Conservation (phyloP, 179 eudicot species). For the Actinidia arguta region DNA sequence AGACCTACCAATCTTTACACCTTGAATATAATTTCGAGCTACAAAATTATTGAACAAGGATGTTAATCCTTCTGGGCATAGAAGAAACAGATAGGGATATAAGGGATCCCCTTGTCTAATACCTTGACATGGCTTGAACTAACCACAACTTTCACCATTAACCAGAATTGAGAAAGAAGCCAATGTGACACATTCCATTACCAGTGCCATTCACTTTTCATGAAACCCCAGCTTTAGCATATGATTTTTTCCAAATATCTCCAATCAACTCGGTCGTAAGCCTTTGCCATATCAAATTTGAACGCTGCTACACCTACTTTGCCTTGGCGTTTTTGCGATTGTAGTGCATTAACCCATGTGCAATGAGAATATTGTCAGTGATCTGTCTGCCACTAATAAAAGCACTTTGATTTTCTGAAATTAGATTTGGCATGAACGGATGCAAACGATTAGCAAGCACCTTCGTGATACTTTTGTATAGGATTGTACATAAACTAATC, state of each 20-base stretch:
- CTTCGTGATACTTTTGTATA: too few species aligned
- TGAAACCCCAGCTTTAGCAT: neutral
- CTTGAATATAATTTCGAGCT: too few species aligned
- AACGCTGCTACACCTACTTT: neutral
- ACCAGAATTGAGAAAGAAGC: neutral
- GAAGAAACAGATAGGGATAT: neutral
- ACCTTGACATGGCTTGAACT: neutral
- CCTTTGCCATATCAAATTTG: neutral
- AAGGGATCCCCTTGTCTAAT: neutral
- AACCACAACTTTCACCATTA: neutral
- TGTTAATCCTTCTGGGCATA: too few species aligned
- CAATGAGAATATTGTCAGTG: neutral
- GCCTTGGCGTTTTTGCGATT: neutral
- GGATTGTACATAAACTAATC: too few species aligned
- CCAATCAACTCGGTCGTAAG: neutral
- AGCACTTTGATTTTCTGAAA: neutral
- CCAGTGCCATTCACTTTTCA: neutral
- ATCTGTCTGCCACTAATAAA: neutral
- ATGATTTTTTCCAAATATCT: too few species aligned
- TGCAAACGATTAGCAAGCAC: too few species aligned
- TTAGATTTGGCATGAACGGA: too few species aligned
- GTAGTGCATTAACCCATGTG: too few species aligned
- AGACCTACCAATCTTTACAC: too few species aligned
- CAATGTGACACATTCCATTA: neutral
- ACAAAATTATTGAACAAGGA: too few species aligned